Base-by-base conservation (phyloP, 352 stramenopile genomes). In the Phytophthora agathidicida region DNA sequence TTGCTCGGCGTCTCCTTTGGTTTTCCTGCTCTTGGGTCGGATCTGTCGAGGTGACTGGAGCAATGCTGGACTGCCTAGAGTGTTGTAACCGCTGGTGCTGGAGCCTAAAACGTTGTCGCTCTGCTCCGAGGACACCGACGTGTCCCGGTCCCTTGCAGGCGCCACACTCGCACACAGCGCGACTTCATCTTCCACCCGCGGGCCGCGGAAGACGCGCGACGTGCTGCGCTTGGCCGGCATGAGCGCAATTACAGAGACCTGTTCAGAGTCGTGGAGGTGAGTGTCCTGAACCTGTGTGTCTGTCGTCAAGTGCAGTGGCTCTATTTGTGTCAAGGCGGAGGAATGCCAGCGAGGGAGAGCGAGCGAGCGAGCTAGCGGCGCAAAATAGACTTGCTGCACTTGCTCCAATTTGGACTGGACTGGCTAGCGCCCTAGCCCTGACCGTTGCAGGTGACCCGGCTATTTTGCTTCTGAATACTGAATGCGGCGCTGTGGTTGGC, bases 131-230 rank as follows among this genome's bases (percentile, higher is more conserved):
- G 68, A 27, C 20, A 17, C 17, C 6, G 49, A 23, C 5, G 41
- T 17, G 42, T 57, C 49, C 13, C 70, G 65, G 23, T 46, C 52
- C 6, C 32, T 19, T 16, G 41, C 38, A 3, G 65, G 53, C 4
- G 48, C 60, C 0, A 62, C 65, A 19, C 38, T 68, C 16, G 65
- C 19, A 59, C 49, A 64, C 20, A 86, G 51, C 35, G 74, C 53
- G 27, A 75, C 65, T 16, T 87, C 60, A 65, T 87, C 74, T 43
- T 89, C 76, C 10, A 84, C 73, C 41, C 75, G 70, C 49, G 61
- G 66, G 22, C 74, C 75, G 50, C 73, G 75, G 38, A 86, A 89
- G 19, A 83, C 46, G 22, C 80, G 79, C 59, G 56, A 74, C 32
- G 50, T 58, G 38, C 48, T 71, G 39, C 61, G 61, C 61, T 68